Evolutionary conservation across 1,139 yeast genomes (phyloP), one percentile per base, ranked within the genome.

Genomic region (Saccharomyces hybrid): DNA sequence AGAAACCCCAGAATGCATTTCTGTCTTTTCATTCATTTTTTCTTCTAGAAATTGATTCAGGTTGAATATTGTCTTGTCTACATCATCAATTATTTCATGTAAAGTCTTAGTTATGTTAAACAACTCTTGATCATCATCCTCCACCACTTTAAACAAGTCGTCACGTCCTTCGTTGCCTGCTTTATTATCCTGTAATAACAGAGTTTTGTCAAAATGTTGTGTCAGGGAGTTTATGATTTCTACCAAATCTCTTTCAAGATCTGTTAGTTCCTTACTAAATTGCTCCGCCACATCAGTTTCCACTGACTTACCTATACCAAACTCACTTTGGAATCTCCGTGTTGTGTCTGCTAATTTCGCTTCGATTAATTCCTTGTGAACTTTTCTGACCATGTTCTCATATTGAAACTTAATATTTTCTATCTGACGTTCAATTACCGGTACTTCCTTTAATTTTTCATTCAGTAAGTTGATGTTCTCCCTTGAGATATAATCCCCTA

Each of bases 181-280:
- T 3, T 55, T 46, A 2, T 63, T 58, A n/a, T 68, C 68, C n/a
- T 65, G 61, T 9, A 72, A 58, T 1, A 73, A 54, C 11, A 60
- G 62, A 21, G 96, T 87, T 64, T 87, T 90, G 66, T 89, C 96
- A 61, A 83, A 88, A 70, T 90, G 96, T 54, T 82, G 80, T 5
- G 96, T 86, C 42, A 90, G 72, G 65, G 90, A 83, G 57, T 83
- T 84, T 42, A 90, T 72, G 19, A 86, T 73, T 7, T 79, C 76
- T 0, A 88, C 95, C 69, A 89, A 76, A 54, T 87, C 95, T 57
- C 78, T 77, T 54, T 89, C 96, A 54, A 85, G 72, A 0, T 77
- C 73, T 6, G 73, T 71, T 59, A 84, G 80, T 55, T 78, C 58
- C 12, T 56, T 54, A 2, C 63, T 58, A 5, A 61, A 60, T 24